Conservation (phyloP, 164 flowering plant species). For the Dillenia suffruticosa region DNA sequence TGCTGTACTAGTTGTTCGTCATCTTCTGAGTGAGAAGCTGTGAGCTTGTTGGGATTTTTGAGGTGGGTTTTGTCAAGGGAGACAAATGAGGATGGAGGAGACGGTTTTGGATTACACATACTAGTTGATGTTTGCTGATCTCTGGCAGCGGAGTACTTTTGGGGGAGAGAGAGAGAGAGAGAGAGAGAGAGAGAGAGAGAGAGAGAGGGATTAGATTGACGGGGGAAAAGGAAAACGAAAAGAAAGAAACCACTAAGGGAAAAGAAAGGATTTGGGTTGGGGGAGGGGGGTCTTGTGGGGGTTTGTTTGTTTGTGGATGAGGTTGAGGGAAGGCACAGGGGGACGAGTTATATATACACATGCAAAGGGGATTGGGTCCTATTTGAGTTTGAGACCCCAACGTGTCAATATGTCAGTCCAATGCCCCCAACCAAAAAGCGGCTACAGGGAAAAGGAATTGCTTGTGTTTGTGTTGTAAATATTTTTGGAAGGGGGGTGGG, state of each 20-base stretch:
- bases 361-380: slow-evolving; percentile 15
- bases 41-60: slow-evolving; percentile 26
- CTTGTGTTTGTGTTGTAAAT: slow-evolving; percentile 2
- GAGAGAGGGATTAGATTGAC: background rate
- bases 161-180: too few relatives aligned
- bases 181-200: too few relatives aligned
- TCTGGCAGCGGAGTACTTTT: too few relatives aligned
- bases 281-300: background rate
- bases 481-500: too few relatives aligned
- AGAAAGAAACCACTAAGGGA: background rate
- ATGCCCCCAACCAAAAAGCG: slow-evolving; percentile 21
- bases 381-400: background rate
- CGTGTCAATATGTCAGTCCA: background rate
- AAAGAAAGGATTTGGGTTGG: too few relatives aligned
- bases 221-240: background rate
- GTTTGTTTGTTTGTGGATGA: slow-evolving; percentile 11
- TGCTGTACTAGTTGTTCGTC: slow-evolving; percentile 5
- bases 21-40: slow-evolving; percentile 24
- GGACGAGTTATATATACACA: slow-evolving; percentile 34
- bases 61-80: slow-evolving; percentile 37
- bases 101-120: slow-evolving; percentile 63
- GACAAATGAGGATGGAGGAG: slow-evolving; percentile 43
- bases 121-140: background rate
- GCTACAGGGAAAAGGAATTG: slow-evolving; percentile 11
- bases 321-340: background rate